Base-by-base conservation (phyloP, 768 basidiomycete genomes). In the Trametes villosa region DNA sequence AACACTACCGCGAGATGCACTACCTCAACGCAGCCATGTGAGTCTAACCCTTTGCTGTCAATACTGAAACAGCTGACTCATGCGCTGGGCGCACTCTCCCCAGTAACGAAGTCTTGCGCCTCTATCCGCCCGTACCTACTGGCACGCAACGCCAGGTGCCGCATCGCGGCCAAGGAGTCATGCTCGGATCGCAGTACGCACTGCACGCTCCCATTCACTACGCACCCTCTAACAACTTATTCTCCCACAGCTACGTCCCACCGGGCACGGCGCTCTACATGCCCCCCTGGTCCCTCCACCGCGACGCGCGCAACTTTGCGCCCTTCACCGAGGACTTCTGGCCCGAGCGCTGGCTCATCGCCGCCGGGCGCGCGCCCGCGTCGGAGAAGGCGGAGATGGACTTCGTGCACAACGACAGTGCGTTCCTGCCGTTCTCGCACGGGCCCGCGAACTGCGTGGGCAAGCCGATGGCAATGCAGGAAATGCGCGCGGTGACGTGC, bases 371-470 rank as follows among this genome's bases (percentile, higher is more conserved):
- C 15, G 29, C 29, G 18, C 29, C 47, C 12, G 24, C 24, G 20
- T 47, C 63, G 7, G 61, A 63, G 20, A n/a, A 47, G 18, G 36
- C 41, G 2, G 15, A 42, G 13, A 30, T 44, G 26, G 20, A 27
- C 22, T 48, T 67, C 51, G 57, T 68, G 42, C 60, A 66, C 51
- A 73, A 78, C 60, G 24, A 63, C 12, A 50, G 50, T 50, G 77
- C 72, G 8, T 80, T 76, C 69, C 71, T 77, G 31, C 78, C 81
- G 2, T 80, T 80, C 64, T 80, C 79, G 24, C 68, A 72, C 44
- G 84, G 84, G 0, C 81, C 82, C 12, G 74, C 77, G 15, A 81
- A 81, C 62, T 85, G 85, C 64, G 77, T 75, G 8, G 83, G 83
- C 18, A 78, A 76, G 65, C 62, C 77, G 67, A 70, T 81, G 24